A percentile compares a stretch with the other conserved stretches of the same genome.
Conservation (phyloP, 1,284 basidiomycete genomes). For the Ceratobasidium sp. region DNA sequence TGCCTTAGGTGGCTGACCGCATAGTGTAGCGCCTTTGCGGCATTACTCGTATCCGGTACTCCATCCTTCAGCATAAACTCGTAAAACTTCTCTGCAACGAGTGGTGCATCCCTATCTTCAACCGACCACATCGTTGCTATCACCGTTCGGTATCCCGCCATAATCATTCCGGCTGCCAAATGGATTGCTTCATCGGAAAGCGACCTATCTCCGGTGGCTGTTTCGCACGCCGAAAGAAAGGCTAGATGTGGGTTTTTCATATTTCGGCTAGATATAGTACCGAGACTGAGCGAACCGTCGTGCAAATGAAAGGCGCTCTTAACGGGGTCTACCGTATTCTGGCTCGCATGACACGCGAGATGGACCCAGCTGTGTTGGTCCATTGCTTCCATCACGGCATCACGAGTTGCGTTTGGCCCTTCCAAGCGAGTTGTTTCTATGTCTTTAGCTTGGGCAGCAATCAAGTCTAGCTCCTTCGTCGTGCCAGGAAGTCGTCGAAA, state of each 20-base stretch:
- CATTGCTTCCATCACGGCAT: constrained; percentile 20
- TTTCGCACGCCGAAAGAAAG: constrained; percentile 23
- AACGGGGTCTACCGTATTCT: constrained; percentile 5
- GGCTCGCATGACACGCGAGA: constrained; percentile 33
- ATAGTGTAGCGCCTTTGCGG: neutral
- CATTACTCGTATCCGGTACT: neutral
- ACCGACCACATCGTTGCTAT: constrained; percentile 38
- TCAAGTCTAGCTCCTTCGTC: neutral
- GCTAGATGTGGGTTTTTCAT: neutral
- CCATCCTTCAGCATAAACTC: neutral
- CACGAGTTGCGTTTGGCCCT: neutral
- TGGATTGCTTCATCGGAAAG: constrained; percentile 28
- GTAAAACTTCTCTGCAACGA: neutral
- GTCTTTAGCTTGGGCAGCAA: neutral
- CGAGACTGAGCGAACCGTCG: constrained; percentile 16
- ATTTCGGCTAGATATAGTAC: neutral
- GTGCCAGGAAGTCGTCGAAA: neutral
- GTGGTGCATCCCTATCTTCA: constrained; percentile 11
- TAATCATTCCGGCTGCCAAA: constrained; percentile 17
- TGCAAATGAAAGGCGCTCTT: constrained; percentile 23
- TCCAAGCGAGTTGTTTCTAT: neutral
- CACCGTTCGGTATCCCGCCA: constrained; percentile 17
- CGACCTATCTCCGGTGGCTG: neutral
- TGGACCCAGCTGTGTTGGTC: constrained; percentile 29
- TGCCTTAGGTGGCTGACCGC: neutral